These are phyloP conservation scores for Paramecium octaurelia DNA, from an alignment of 73 alveolate species.

Conservation along the genomic window DNA sequence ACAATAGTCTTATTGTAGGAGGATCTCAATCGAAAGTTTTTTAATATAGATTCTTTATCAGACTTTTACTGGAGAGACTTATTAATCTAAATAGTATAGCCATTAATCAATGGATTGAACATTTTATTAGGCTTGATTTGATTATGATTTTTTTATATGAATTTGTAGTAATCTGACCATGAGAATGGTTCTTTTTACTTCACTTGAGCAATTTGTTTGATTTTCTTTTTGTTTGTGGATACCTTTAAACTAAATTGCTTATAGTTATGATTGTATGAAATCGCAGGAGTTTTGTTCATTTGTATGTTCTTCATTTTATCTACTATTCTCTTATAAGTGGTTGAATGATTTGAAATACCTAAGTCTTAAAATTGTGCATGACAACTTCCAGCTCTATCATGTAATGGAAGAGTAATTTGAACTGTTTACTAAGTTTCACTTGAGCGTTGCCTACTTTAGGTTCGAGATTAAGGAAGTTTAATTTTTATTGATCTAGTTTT, in stretches of 20 bases:
- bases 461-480: not conserved
- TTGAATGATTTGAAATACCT: not conserved
- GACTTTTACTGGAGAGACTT: not conserved
- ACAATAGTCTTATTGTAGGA: not conserved
- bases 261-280: not conserved
- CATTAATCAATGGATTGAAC: not conserved
- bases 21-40: not conserved
- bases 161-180: not conserved
- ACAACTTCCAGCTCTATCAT: not conserved
- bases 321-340: not conserved
- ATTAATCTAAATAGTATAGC: not conserved
- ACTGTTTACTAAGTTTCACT: not conserved
- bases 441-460: not conserved
- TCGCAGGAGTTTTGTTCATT: not conserved
- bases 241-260: not conserved
- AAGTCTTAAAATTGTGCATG: not conserved
- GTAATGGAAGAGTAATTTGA: not conserved
- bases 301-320: not conserved
- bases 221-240: not conserved
- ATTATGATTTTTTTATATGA: not conserved
- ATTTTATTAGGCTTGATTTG: not conserved
- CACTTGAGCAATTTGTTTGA: not conserved
- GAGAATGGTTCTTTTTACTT: not conserved
- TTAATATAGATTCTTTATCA: not conserved
- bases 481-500: not conserved